A percentile compares a stretch with the other conserved stretches of the same genome.
Conservation (phyloP, 2,329 filamentous ascomycete species). For the Pseudogymnoascus verrucosus region DNA sequence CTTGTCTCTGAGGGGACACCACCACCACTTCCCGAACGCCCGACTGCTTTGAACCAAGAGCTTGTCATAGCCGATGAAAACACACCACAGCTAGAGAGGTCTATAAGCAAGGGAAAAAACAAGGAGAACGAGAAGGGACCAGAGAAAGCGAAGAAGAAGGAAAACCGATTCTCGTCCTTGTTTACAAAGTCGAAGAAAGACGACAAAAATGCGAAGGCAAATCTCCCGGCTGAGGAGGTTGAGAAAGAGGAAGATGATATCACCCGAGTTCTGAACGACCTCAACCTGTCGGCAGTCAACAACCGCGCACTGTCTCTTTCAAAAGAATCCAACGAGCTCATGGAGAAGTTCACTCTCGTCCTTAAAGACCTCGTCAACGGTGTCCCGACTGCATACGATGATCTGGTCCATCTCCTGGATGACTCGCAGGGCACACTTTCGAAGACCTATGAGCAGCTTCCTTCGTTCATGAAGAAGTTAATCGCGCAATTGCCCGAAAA, state of each 20-base stretch:
- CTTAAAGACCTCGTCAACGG: conserved; percentile 90
- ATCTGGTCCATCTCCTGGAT: conserved; percentile 60
- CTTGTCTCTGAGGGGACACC: conserved; percentile 43
- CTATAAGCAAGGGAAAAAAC: conserved; percentile 22
- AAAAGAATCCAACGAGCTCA: conserved; percentile 73
- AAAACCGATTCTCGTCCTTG: conserved; percentile 34
- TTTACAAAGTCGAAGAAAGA: conserved; percentile 31
- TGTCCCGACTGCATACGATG: conserved; percentile 85
- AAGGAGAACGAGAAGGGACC: conserved; percentile 28
- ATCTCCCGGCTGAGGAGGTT: conserved; percentile 31
- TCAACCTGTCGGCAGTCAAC: conserved; percentile 77
- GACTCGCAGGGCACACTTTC: conserved; percentile 54
- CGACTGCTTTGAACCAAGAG: conserved; percentile 17
- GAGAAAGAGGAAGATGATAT: conserved; percentile 61
- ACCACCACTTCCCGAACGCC: conserved; percentile 43
- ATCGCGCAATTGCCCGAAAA: conserved; percentile 79
- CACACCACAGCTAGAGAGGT: not conserved
- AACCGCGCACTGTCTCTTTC: conserved; percentile 79
- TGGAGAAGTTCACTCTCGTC: conserved; percentile 77
- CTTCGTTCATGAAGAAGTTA: conserved; percentile 73
- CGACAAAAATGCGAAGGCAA: conserved; percentile 33
- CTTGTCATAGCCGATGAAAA: conserved; percentile 15
- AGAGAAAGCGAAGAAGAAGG: conserved; percentile 27
- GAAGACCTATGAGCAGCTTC: conserved; percentile 58
- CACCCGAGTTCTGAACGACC: conserved; percentile 67